A percentile compares a stretch with the other conserved stretches of the same genome.
phyloP scores from a whole-genome alignment of 2,329 filamentous ascomycete species.

The Coniochaeta hoffmannii region DNA sequence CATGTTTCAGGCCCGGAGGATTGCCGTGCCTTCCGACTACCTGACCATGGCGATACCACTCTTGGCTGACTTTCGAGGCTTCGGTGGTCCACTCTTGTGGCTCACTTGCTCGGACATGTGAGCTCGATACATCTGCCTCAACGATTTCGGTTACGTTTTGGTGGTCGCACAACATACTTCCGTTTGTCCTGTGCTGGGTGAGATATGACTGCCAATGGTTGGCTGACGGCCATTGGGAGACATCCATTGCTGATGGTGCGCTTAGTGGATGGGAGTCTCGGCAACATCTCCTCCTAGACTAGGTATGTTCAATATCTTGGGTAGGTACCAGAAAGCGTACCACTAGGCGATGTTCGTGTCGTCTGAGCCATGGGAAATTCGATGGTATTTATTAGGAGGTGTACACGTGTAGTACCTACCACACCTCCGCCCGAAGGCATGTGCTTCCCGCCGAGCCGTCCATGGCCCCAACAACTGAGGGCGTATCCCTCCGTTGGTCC shows the following conservation, averaged over 20 bases:
- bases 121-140: background rate
- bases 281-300: no score
- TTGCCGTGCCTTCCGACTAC: background rate
- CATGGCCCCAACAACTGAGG: background rate
- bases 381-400: background rate
- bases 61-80: background rate
- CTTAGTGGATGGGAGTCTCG: no score
- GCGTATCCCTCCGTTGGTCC: background rate
- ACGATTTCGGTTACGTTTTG: background rate
- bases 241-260: background rate
- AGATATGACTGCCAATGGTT: constrained; percentile 1
- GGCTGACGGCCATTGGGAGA: background rate
- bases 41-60: background rate
- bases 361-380: background rate
- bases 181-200: background rate
- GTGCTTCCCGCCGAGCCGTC: constrained; percentile 1
- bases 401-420: background rate
- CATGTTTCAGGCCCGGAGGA: background rate
- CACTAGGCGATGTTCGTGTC: background rate
- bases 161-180: constrained; percentile 1
- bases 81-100: background rate
- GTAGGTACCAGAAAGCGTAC: no score
- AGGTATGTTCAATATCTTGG: no score
- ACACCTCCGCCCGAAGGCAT: no score
- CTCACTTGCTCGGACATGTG: background rate